Evolutionary conservation across 164 flowering plant genomes (phyloP), one percentile per base, ranked within the genome.

Genomic region (Nymphaea thermarum): DNA sequence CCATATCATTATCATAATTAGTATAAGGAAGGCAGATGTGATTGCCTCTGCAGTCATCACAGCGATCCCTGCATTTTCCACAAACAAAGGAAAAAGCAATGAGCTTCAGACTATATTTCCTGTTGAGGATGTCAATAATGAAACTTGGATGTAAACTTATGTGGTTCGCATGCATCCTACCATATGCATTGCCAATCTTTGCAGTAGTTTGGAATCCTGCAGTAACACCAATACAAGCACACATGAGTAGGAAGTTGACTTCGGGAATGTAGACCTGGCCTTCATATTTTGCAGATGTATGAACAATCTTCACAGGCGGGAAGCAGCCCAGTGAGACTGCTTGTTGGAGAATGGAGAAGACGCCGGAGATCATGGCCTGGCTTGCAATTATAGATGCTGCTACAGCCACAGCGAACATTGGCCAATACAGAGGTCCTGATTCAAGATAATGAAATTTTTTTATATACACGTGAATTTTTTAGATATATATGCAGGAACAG

Each of bases 181-280:
- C 79, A 43, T 79, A 79, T 43, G 82, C 82, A 66, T 76, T 79
- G 62, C 80, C 75, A 12, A 79, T 74, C 44, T 71, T 66, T 5
- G 15, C 14, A 12, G 80, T 72, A 47, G 57, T 70, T 62, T 51
- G 65, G 57, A 79, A 79, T 12, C 74, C 76, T 6, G 71, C 44
- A 4, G 80, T 74, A 44, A 79, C 73, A 2, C 43, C 71, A 0
- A 80, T 43, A n/a, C 79, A 78, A 3, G 79, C 79, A 18, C 76
- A 0, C 81, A 79, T 79, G 4, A 79, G 80, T 42, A 79, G 15
- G 70, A 67, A 18, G 42, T 79, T 79, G 67, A 79, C 51, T 43
- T 77, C 82, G 0, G 80, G 82, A 2, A 77, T 63, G 65, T 76
- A 79, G 25, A 79, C 72, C 62, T 79, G 81, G 5, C 77, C 77